Evolutionary conservation across 2,329 filamentous ascomycete species (phyloP), one percentile per base, ranked within the genome.

Genomic region (Pseudocercospora musae): DNA sequence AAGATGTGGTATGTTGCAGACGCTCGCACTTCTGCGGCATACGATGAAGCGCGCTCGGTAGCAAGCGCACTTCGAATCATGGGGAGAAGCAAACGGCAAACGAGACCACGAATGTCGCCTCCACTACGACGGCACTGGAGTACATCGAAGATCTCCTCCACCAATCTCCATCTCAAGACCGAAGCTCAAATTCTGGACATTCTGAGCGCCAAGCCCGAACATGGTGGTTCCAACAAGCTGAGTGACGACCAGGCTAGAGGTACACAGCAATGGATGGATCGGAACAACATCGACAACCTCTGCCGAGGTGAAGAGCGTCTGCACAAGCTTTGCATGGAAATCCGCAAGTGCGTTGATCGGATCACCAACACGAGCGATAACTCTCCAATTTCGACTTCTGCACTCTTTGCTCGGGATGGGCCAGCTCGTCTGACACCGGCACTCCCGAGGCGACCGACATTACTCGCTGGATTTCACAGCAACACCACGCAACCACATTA

Each of bases 1-100:
- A 98, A 98, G 81, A 96, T 98, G 91, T 99, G 95, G 95, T 99
- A 96, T 74, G 90, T 95, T 63, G 94, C 91, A 1, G 92, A 97
- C 75, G 93, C 98, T 27, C 89, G 91, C 65, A 93, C 94, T 70
- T 97, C 95, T 3, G 90, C 88, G 54, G 87, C 88, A 9, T 98
- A 97, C 71, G 91, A 95, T 63, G 89, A 96, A 69, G 92, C 91
- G 42, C 88, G 89, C 62, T 91, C 94, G 67, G 89, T 98, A 52
- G 91, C 92, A 5, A 85, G 90, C 63, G 95, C 94, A 4, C 80
- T 99, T 55, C 96, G 95, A 76, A 92, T 90, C 7, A 98, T 99
- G 95, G 90, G 88, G 65, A 82, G 87, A 62, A 74, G 79, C 5
- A 76, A 75, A 57, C 79, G 78, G 67, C 73, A 74, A 8, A 69